These are phyloP conservation scores for Pyrenula aspistea DNA, from an alignment of 495 filamentous ascomycete species.

Conservation along the genomic window DNA sequence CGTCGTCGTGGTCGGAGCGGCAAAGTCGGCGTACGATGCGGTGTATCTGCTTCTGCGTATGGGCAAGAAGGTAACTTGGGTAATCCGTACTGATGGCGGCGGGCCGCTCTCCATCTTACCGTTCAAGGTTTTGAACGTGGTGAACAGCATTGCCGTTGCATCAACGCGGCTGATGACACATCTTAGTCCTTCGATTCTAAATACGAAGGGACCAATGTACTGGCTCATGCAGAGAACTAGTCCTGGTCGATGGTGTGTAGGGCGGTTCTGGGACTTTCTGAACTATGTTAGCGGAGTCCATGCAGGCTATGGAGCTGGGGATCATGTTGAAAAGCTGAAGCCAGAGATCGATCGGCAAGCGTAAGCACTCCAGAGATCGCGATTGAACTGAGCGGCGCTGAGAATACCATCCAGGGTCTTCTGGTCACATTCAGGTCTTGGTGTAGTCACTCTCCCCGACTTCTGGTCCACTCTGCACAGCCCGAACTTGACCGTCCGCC, in stretches of 20 bases:
- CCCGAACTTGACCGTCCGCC: conserved; percentile 17
- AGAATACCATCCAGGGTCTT: conserved; percentile 21
- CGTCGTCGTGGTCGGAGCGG: conserved; percentile 14
- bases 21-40: conserved; percentile 16
- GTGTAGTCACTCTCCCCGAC: conserved; percentile 18
- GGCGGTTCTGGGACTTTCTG: background rate
- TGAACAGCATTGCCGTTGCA: conserved; percentile 6
- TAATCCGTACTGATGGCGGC: conserved; percentile 23
- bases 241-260: conserved; percentile 1
- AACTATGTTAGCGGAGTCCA: background rate
- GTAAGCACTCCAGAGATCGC: background rate
- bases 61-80: conserved; percentile 30
- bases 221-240: conserved; percentile 5
- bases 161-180: conserved; percentile 4
- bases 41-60: conserved; percentile 11
- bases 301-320: background rate
- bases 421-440: conserved; percentile 25
- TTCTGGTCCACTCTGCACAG: conserved; percentile 26
- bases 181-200: conserved; percentile 12
- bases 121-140: conserved; percentile 1
- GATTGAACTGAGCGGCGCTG: background rate
- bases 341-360: conserved; percentile 2
- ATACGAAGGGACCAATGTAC: conserved; percentile 5
- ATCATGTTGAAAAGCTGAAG: conserved; percentile 1
- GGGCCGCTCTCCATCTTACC: conserved; percentile 16